phyloP scores from a whole-genome alignment of 164 flowering plant species.

The Macadamia integrifolia region DNA sequence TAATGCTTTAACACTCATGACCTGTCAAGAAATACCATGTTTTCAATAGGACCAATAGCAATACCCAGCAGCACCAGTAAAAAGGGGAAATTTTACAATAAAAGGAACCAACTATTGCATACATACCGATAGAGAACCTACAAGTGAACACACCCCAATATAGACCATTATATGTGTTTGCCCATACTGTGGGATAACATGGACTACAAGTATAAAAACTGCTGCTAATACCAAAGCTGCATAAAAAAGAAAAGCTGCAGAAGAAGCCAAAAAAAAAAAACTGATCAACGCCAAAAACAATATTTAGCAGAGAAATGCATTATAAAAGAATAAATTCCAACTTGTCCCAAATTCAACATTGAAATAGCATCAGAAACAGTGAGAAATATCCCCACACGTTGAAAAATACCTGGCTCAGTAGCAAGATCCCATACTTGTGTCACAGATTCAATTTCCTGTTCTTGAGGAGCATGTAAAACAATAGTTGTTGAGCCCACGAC shows the following conservation, averaged over 20 bases:
- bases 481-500: conserved; percentile 93
- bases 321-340: no score
- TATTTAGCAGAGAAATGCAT: no score
- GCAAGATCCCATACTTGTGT: conserved; percentile 91
- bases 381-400: neutral
- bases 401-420: conserved; percentile 75
- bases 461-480: conserved; percentile 92
- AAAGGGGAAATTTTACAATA: neutral
- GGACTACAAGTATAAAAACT: conserved; percentile 47
- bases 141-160: conserved; percentile 76
- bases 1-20: conserved; percentile 66
- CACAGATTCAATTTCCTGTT: conserved; percentile 75
- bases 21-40: conserved; percentile 29
- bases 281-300: conserved; percentile 1
- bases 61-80: neutral
- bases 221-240: conserved; percentile 51
- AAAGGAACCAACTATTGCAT: neutral
- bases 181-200: conserved; percentile 62
- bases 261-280: neutral
- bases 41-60: neutral
- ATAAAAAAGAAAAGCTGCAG: conserved; percentile 70
- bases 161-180: conserved; percentile 78
- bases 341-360: no score
- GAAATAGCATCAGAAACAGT: no score
- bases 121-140: conserved; percentile 74